Base-by-base conservation (phyloP, 176 grass and related monocot genomes). In the Pharus latifolius region DNA sequence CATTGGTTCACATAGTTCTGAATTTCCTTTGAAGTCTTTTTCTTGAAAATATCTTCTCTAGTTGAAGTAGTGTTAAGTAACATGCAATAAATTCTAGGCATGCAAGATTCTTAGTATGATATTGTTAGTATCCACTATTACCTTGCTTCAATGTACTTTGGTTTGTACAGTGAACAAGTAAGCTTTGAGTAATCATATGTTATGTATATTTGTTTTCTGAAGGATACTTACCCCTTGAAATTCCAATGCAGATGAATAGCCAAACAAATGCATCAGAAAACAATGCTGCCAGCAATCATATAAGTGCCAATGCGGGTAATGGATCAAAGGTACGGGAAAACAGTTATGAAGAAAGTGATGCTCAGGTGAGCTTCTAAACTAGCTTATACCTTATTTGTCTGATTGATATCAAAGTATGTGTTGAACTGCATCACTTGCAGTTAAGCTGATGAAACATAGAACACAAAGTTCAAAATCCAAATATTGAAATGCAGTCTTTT, bases 261-360 rank as follows among this genome's bases (percentile, higher is more conserved):
- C 81, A 83, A 79, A 52, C 70, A 69, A 91, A 88, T 84, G 90
- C 55, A 43, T 94, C 96, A 0, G 84, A 91, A 40, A 86, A 86
- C 60, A 91, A 88, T 74, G 84, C 67, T 22, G 87, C 76, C 49
- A 95, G 82, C 81, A 95, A 95, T 79, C 82, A 83, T 80, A 46
- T 94, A 65, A 99, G 87, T 79, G 81, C 54, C 35, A 91, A 91
- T 75, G 70, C 49, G 56, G 88, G 24, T 63, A 74, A 70, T 69
- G 87, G 72, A 56, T 88, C 84, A 35, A 81, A 85, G 66, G 81
- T 63, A 47, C 84, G 84, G 41, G 87, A 94, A 70, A 86, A 77
- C 75, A 88, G 82, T 5, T 67, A 86, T 10, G 67, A 83, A 12
- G 79, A 68, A 58, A 85, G 84, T 88, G 87, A 88, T 67, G 78